phyloP scores from a whole-genome alignment of 345 rosid genomes.

The Barbarea vulgaris region DNA sequence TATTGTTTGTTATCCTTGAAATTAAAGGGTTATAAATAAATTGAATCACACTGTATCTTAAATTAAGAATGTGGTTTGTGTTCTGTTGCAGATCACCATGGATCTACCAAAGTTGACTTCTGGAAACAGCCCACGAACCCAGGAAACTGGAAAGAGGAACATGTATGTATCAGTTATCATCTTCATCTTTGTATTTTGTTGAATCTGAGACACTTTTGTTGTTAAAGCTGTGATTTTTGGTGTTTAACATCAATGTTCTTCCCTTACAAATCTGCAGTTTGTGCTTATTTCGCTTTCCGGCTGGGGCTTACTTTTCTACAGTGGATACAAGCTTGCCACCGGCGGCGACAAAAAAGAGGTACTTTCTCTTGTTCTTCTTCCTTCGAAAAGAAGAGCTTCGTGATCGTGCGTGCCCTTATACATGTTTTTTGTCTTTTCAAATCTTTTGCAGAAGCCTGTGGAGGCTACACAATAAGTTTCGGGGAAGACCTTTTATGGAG shows the following conservation, averaged over 20 bases:
- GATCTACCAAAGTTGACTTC: slow-evolving; percentile 68
- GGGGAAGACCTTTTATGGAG: slow-evolving; percentile 7
- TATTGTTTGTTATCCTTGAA: background rate
- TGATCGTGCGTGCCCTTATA: background rate
- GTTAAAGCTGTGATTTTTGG: slow-evolving; percentile 5
- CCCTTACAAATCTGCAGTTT: slow-evolving; percentile 48
- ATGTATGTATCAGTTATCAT: slow-evolving; percentile 52
- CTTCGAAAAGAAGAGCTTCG: background rate
- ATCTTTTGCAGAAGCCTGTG: slow-evolving; percentile 39
- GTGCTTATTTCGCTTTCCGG: slow-evolving; percentile 68
- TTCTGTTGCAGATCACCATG: slow-evolving; percentile 72
- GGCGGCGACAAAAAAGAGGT: slow-evolving; percentile 58
- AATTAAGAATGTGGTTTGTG: background rate
- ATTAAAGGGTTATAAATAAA: background rate
- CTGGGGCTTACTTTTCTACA: slow-evolving; percentile 61
- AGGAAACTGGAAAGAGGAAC: slow-evolving; percentile 93
- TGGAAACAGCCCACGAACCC: slow-evolving; percentile 94
- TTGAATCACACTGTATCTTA: background rate
- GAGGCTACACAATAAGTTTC: slow-evolving; percentile 28
- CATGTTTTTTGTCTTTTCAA: background rate
- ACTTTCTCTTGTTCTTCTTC: slow-evolving; percentile 9
- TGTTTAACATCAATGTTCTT: slow-evolving; percentile 8
- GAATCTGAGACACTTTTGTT: background rate
- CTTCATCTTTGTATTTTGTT: background rate
- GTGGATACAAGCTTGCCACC: slow-evolving; percentile 56